Conservation (phyloP, 306 rosid genomes). For the Canavalia ensiformis region DNA sequence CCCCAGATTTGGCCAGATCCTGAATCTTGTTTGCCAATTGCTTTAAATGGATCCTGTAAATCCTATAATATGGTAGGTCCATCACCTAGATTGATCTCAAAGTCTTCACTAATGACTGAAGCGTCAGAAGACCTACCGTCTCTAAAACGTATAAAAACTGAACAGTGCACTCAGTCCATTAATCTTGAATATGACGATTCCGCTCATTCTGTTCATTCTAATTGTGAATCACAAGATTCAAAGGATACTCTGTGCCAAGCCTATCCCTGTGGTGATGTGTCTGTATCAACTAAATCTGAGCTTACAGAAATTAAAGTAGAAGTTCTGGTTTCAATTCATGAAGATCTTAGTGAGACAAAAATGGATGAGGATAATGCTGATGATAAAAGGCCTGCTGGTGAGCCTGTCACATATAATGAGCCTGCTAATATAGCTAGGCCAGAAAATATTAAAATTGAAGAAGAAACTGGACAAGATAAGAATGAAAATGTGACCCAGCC, state of each 20-base stretch:
- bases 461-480: slow-evolving; percentile 67
- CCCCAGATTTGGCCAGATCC: slow-evolving; percentile 49
- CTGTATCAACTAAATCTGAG: slow-evolving; percentile 70
- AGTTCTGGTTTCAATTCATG: slow-evolving; percentile 52
- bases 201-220: slow-evolving; percentile 58
- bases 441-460: slow-evolving; percentile 73
- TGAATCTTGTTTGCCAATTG: slow-evolving; percentile 63
- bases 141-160: slow-evolving; percentile 84
- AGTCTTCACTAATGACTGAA: slow-evolving; percentile 59
- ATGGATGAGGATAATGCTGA: slow-evolving; percentile 53
- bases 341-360: slow-evolving; percentile 62
- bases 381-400: slow-evolving; percentile 60
- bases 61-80: slow-evolving; percentile 59
- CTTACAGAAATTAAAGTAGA: slow-evolving; percentile 71
- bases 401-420: slow-evolving; percentile 59
- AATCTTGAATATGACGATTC: slow-evolving; percentile 66
- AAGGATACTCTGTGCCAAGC: slow-evolving; percentile 65
- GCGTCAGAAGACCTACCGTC: slow-evolving; percentile 78
- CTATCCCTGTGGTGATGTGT: slow-evolving; percentile 57
- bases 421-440: slow-evolving; percentile 64
- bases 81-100: slow-evolving; percentile 60
- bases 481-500: slow-evolving; percentile 65
- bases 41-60: slow-evolving; percentile 67
- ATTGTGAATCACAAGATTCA: slow-evolving; percentile 59
- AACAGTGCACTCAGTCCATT: slow-evolving; percentile 67